phyloP scores from a whole-genome alignment of 108 stramenopile genomes.

The Skeletonema menzelii region DNA sequence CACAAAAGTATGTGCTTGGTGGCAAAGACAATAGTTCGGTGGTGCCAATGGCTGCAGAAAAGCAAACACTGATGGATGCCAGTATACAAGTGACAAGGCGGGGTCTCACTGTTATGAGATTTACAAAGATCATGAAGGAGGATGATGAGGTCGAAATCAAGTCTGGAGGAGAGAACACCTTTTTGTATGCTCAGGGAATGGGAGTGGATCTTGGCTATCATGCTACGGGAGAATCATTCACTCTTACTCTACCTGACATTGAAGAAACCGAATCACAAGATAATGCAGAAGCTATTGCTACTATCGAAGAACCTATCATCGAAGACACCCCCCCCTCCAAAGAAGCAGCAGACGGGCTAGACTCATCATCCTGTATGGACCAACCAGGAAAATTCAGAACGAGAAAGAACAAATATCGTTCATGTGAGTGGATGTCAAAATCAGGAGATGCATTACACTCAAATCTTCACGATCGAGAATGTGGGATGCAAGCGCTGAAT shows the following conservation, averaged over 20 bases:
- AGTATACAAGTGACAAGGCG: constrained; percentile 26
- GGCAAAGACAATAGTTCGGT: constrained; percentile 22
- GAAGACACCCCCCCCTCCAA: background rate
- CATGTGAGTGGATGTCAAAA: background rate
- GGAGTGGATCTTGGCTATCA: constrained; percentile 38
- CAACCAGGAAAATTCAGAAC: background rate
- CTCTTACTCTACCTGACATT: background rate
- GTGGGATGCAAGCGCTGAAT: constrained; percentile 8
- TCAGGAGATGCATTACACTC: background rate
- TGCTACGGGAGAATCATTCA: constrained; percentile 12
- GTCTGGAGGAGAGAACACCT: constrained; percentile 19
- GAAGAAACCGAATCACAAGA: background rate
- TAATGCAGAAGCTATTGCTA: too few relatives aligned
- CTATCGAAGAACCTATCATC: background rate
- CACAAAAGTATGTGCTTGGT: constrained; percentile 46
- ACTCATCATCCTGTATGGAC: background rate
- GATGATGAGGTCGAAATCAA: constrained; percentile 17
- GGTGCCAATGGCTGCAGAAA: constrained; percentile 5
- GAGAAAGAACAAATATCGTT: background rate
- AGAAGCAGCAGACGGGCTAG: background rate
- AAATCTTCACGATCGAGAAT: constrained; percentile 11
- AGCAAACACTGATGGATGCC: constrained; percentile 58
- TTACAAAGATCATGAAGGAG: constrained; percentile 27
- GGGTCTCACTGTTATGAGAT: constrained; percentile 38
- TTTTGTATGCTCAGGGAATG: constrained; percentile 43